Conservation (phyloP, 2,329 filamentous ascomycete species). For the Orbilia quercus region DNA sequence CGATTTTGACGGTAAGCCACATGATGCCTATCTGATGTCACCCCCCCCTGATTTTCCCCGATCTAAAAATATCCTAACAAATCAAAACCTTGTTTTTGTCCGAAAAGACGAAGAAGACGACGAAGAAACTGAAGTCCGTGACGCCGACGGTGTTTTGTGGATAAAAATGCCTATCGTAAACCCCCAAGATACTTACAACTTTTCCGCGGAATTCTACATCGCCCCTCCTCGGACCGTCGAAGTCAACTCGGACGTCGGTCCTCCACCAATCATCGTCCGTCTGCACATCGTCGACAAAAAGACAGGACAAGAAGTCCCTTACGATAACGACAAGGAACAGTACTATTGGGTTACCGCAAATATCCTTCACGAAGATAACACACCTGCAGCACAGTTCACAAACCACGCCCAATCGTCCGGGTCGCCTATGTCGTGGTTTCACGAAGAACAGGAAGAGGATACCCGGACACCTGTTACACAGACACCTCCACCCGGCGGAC, state of each 20-base stretch:
- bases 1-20: conserved; percentile 36
- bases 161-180: conserved; percentile 49
- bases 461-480: conserved; percentile 49
- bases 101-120: conserved; percentile 28
- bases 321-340: conserved; percentile 43
- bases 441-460: conserved; percentile 53
- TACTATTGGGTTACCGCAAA: conserved; percentile 50
- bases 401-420: conserved; percentile 45
- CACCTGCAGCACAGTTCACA: conserved; percentile 31
- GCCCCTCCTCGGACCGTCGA: conserved; percentile 42
- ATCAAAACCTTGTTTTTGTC: neutral
- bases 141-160: conserved; percentile 43
- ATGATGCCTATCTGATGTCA: neutral
- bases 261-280: conserved; percentile 50
- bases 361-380: conserved; percentile 45
- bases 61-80: neutral
- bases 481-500: conserved; percentile 46
- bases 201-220: conserved; percentile 54
- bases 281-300: conserved; percentile 51
- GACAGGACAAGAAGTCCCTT: conserved; percentile 45
- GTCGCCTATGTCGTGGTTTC: conserved; percentile 53
- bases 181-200: conserved; percentile 46
- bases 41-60: neutral
- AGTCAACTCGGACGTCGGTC: conserved; percentile 46
- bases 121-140: conserved; percentile 42